Evolutionary conservation across 371 early-diverging fungal species (phyloP).

Genomic region (Zychaea mexicana): DNA sequence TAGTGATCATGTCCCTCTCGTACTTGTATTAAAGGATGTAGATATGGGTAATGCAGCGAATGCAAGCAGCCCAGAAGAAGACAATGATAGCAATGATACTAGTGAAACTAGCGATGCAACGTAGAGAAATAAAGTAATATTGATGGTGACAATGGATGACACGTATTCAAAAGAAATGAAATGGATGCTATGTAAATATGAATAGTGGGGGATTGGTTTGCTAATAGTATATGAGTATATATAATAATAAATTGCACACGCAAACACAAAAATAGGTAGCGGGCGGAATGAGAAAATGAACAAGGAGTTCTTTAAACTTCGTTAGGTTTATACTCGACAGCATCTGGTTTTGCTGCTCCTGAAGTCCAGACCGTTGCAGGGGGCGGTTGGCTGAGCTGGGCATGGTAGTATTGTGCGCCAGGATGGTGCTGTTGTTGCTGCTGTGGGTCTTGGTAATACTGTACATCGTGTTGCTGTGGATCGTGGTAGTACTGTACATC

Average conservation of each 20-base stretch:
- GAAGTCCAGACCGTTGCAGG: background rate
- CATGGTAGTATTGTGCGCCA: background rate
- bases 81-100: background rate
- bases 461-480: background rate
- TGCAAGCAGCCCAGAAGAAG: background rate
- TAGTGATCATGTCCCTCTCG: constrained; percentile 73
- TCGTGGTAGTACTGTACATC: background rate
- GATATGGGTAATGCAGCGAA: background rate
- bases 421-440: background rate
- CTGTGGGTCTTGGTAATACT: background rate
- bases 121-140: background rate
- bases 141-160: too few species aligned
- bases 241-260: too few species aligned
- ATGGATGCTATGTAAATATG: background rate
- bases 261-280: background rate
- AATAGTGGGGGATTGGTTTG: too few species aligned
- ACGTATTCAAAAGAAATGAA: too few species aligned
- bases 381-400: background rate
- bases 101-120: background rate
- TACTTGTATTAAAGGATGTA: constrained; percentile 17
- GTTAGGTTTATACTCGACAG: constrained; percentile 89
- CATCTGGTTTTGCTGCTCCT: constrained; percentile 31
- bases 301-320: constrained; percentile 48
- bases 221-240: too few species aligned
- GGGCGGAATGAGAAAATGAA: background rate